These are phyloP conservation scores for Chytriomyces hyalinus DNA, from an alignment of 192 early-diverging fungal species.

Conservation along the genomic window DNA sequence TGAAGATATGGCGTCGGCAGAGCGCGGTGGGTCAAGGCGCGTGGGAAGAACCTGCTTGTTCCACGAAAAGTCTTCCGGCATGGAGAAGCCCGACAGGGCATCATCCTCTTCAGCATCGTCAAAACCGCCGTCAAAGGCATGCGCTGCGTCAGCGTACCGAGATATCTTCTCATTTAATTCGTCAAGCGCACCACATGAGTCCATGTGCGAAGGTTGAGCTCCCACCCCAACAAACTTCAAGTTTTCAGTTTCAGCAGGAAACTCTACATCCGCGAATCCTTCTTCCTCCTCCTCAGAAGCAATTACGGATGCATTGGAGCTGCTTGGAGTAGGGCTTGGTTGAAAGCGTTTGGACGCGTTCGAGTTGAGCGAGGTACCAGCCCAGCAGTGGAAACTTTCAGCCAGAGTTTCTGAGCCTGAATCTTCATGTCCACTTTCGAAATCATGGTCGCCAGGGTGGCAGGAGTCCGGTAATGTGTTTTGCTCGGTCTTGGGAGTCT, in stretches of 20 bases:
- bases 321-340: slow-evolving; percentile 46
- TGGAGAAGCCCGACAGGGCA: neutral
- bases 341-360: slow-evolving; percentile 17
- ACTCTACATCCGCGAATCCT: slow-evolving; percentile 50
- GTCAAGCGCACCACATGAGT: slow-evolving; percentile 12
- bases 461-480: too few species aligned
- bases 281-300: slow-evolving; percentile 56
- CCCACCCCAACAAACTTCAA: neutral
- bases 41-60: neutral
- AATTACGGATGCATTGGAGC: slow-evolving; percentile 45
- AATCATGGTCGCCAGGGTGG: neutral
- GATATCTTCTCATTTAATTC: neutral
- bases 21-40: neutral
- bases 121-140: neutral
- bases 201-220: neutral
- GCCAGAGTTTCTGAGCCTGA: slow-evolving; percentile 16
- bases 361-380: neutral
- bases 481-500: neutral
- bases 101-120: neutral
- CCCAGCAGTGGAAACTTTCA: neutral
- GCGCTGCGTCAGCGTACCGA: neutral
- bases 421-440: slow-evolving; percentile 13
- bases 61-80: slow-evolving; percentile 32
- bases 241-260: slow-evolving; percentile 30
- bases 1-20: neutral